phyloP scores from a whole-genome alignment of 768 basidiomycete genomes.

The Leccinum longicurvipes region DNA sequence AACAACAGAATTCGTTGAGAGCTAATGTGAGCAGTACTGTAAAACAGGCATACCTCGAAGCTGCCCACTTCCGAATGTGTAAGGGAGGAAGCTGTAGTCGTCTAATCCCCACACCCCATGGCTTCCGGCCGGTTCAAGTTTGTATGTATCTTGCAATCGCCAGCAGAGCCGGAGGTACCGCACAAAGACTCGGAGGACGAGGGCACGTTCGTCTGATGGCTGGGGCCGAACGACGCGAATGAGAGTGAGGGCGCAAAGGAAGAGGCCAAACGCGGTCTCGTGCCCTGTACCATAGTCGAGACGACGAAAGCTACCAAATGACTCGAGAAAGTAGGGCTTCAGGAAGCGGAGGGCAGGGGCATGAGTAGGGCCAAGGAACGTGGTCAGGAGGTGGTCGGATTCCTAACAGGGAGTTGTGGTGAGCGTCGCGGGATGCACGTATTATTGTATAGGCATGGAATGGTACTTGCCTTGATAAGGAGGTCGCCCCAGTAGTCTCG shows the following conservation, averaged over 20 bases:
- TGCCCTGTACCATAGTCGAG: constrained; percentile 98
- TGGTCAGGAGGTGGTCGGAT: constrained; percentile 46
- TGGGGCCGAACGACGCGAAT: constrained; percentile 59
- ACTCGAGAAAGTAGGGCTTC: constrained; percentile 72
- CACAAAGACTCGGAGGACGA: constrained; percentile 61
- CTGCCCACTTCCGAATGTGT: constrained; percentile 89
- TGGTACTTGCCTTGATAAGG: constrained; percentile 61
- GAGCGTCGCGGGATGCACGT: neutral
- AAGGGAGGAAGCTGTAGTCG: constrained; percentile 85
- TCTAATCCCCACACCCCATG: constrained; percentile 99
- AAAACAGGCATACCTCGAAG: constrained; percentile 57
- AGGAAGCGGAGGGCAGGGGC: constrained; percentile 55
- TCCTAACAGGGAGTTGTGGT: constrained; percentile 36
- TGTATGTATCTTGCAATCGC: constrained; percentile 84
- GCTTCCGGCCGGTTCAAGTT: constrained; percentile 92
- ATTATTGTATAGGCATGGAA: neutral
- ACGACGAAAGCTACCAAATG: constrained; percentile 87
- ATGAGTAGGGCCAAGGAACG: constrained; percentile 47
- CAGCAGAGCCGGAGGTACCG: constrained; percentile 83
- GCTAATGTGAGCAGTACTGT: neutral
- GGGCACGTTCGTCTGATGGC: constrained; percentile 56
- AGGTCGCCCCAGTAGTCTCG: constrained; percentile 72
- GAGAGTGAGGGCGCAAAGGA: constrained; percentile 70
- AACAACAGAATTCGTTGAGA: constrained; percentile 1
- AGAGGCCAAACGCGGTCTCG: constrained; percentile 83